Percentiles rank a stretch among this genome's conserved stretches.
phyloP scores from a whole-genome alignment of 2,329 filamentous ascomycete species.

The Penicillium frequentans region DNA sequence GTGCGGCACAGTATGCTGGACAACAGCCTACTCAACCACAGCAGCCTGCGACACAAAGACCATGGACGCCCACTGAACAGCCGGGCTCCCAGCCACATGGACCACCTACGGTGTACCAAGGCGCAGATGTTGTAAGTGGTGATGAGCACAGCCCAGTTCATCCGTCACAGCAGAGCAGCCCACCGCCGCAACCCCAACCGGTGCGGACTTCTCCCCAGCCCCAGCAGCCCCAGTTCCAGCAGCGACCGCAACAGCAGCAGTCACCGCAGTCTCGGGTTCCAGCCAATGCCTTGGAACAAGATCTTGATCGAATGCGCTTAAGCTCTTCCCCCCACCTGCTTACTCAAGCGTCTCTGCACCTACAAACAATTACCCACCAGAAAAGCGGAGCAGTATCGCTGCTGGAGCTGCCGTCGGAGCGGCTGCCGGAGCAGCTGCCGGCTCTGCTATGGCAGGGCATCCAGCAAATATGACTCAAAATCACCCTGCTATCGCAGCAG shows the following conservation, averaged over 20 bases:
- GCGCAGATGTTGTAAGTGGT: constrained; percentile 64
- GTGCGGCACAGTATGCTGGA: constrained; percentile 73
- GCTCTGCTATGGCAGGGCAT: constrained; percentile 18
- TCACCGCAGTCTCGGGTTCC: constrained; percentile 45
- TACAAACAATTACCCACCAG: constrained; percentile 67
- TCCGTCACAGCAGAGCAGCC: constrained; percentile 28
- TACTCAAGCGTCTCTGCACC: constrained; percentile 73
- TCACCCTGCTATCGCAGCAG: constrained; percentile 21
- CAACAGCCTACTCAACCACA: constrained; percentile 42
- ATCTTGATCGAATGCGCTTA: constrained; percentile 79
- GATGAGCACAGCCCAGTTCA: constrained; percentile 38
- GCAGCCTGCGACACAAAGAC: constrained; percentile 53
- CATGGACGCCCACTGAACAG: constrained; percentile 93
- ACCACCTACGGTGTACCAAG: constrained; percentile 88
- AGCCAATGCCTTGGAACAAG: constrained; percentile 76
- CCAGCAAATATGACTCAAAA: constrained; percentile 23
- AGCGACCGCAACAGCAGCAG: constrained; percentile 24
- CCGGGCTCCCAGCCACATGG: constrained; percentile 85
- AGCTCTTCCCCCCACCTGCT: constrained; percentile 84
- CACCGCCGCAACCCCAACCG: constrained; percentile 32
- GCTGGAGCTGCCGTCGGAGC: constrained; percentile 16
- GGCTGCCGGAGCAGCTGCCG: constrained; percentile 11
- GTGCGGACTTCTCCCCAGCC: constrained; percentile 19
- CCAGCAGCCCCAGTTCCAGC: constrained; percentile 22
- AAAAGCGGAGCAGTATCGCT: constrained; percentile 64